Evolutionary conservation across 1,284 basidiomycete genomes (phyloP).

Genomic region (Peniophora sp.): DNA sequence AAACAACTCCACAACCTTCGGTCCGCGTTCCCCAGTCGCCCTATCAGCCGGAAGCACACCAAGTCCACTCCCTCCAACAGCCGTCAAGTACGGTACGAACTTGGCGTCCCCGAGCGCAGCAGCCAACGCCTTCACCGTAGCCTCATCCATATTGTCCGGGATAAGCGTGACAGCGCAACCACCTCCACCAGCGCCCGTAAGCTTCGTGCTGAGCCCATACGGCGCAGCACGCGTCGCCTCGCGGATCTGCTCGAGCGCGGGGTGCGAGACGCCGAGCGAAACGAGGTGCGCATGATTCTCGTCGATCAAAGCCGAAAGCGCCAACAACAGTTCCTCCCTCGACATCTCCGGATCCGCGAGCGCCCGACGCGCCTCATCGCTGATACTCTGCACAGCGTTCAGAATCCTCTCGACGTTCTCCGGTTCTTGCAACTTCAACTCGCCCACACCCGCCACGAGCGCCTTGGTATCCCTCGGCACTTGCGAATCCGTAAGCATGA

Average conservation of each 20-base stretch:
- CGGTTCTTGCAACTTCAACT: conserved; percentile 74
- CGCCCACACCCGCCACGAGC: conserved; percentile 83
- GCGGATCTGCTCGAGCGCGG: conserved; percentile 79
- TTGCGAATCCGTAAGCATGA: conserved; percentile 90
- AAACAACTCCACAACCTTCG: conserved; percentile 40
- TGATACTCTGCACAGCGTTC: conserved; percentile 73
- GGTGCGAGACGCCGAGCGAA: conserved; percentile 90
- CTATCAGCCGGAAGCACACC: conserved; percentile 73
- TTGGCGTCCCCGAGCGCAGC: conserved; percentile 51
- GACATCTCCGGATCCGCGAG: conserved; percentile 68
- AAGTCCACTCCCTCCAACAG: conserved; percentile 89
- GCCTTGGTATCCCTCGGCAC: conserved; percentile 92
- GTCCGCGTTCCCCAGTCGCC: conserved; percentile 11
- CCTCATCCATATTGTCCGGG: conserved; percentile 75
- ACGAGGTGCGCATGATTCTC: conserved; percentile 88
- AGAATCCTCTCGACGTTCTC: conserved; percentile 70
- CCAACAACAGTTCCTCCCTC: conserved; percentile 53
- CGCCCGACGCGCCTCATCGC: conserved; percentile 71
- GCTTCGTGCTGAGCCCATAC: conserved; percentile 83
- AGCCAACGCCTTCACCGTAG: conserved; percentile 50
- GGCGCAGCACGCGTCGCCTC: conserved; percentile 55
- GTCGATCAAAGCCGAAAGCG: conserved; percentile 63
- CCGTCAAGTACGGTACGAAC: conserved; percentile 85
- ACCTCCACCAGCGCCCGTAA: conserved; percentile 98
- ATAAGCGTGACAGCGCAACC: conserved; percentile 95